Evolutionary conservation across 257 asterid genomes (phyloP), one percentile per base, ranked within the genome.

Genomic region (Petunia axillaris): DNA sequence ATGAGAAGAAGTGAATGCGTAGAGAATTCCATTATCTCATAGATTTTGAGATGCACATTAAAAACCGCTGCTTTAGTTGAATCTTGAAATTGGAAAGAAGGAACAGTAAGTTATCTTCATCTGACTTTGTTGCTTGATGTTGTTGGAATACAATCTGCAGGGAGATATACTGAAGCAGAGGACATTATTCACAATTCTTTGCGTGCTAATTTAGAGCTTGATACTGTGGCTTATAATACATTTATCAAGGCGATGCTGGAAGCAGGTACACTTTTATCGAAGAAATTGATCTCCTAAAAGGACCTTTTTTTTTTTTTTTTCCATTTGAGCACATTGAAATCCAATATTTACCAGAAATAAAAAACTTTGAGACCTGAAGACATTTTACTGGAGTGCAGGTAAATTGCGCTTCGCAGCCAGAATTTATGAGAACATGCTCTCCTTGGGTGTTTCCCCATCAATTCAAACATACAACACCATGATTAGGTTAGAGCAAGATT

Each of bases 161-260:
- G 97, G 83, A 88, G 87, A 90, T 83, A 87, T 84, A 37, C 53
- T 63, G 93, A 90, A 82, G 93, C 89, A 4, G 89, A 88, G 83
- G 92, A 87, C 79, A 90, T 87, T 64, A 85, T 95, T 81, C 81
- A 60, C 40, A 87, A 74, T 75, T 84, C 97, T 87, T 89, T 95
- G 60, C 58, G n/a, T 63, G 85, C 84, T 76, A 86, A 88, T 78
- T 41, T 87, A 84, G 97, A 91, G 90, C 98, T 93, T 77, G 99
- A 95, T 82, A 90, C 99, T 39, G 96, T 95, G 84, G 98, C 96
- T 37, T 95, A 92, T 89, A 95, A 95, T 88, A 92, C 99, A 78
- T 95, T 85, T 86, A 93, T 95, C 81, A 93, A 92, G 87, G 95
- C 96, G 16, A 89, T 92, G 97, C 84, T 92, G 80, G 93, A 92